Evolutionary conservation across 2,329 filamentous ascomycete genomes (phyloP), one percentile per base, ranked within the genome.

Genomic region (Septoria linicola): DNA sequence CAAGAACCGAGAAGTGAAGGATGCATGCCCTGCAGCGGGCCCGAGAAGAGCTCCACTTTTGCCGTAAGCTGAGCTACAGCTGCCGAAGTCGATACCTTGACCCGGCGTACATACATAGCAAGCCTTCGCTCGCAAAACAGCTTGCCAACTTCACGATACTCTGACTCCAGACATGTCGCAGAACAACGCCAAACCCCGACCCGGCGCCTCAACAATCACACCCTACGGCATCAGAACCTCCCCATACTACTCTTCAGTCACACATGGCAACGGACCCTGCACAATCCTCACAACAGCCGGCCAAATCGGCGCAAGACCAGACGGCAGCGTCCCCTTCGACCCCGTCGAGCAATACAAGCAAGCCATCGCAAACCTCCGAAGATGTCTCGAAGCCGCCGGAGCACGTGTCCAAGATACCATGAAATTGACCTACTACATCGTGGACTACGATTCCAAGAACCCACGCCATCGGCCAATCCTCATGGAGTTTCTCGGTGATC

Each of bases 381-480:
- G 54, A 20, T 57, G 58, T 41, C 50, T 66, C 13, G 55, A 60
- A 37, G 59, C 62, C 2, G 59, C 60, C 13, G 60, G 60, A 35
- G 62, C 63, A 6, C 44, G 51, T 3, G 48, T 62, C 1, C 10
- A 48, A 34, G 59, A 66, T 27, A 59, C 65, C 13, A 21, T 63
- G 8, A 64, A 61, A 31, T 52, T 65, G 6, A 61, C 55, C 4
- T 56, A 60, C 35, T 66, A 59, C 53, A 60, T 66, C 37, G 62
- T 65, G 4, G 48, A 60, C 41, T 63, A 57, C 32, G 59, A 66
- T 34, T 49, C 55, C 37, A 55, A 41, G 4, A 52, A 56, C 20
- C 58, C 57, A 17, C 42, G 42, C n/a, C 63, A 66, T 46, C 50
- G 53, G 2, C 36, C 36, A 4, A 47, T 55, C 4, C 41, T 63